Base-by-base conservation (phyloP, 108 stramenopile genomes). In the Stephanodiscus triporus region DNA sequence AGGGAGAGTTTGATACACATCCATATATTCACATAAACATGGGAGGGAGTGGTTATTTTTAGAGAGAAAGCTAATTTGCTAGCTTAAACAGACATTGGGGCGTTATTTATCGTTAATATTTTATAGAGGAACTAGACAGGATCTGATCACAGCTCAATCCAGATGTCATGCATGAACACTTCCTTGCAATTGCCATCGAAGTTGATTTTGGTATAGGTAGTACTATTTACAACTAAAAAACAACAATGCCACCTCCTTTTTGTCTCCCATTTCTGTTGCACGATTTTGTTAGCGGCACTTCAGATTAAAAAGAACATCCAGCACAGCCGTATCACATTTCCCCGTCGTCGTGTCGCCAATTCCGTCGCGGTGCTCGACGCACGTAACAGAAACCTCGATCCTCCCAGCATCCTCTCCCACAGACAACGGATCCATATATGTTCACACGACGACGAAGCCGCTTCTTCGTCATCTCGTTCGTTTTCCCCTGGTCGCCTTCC, bases 381-480 rank as follows among this genome's bases (percentile, higher is more conserved):
- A 72, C 2, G 45, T 32, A 16, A 66, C 59, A 3, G 73, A 57
- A 64, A 56, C 64, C 51, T 53, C 27, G 3, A 73, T 73, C 6
- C 32, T 34, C 32, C 32, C 32, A 5, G 32, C 32, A 34, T 34
- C 4, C 4, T 34, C 5, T 2, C 42, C 49, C 19, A n/a, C n/a
- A n/a, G 53, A 50, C 16, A 55, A 20, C 14, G 19, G 16, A 32
- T 23, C n/a, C 27, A 29, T 19, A 37, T 34, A 47, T 36, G 42
- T 49, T 38, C 20, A 34, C 29, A 27, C 58, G 42, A 13, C 29
- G 49, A 8, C 48, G 50, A 0, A 36, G 58, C 60, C 51, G 32
- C 36, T 40, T 67, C 43, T 51, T 53, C 36, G 8, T 3, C 22
- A 13, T 45, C 16, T 14, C 2, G 26, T 32, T 67, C 49, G 48